These are phyloP conservation scores for Vitis hybrid DNA, from an alignment of 177 flowering plant species.

Conservation along the genomic window DNA sequence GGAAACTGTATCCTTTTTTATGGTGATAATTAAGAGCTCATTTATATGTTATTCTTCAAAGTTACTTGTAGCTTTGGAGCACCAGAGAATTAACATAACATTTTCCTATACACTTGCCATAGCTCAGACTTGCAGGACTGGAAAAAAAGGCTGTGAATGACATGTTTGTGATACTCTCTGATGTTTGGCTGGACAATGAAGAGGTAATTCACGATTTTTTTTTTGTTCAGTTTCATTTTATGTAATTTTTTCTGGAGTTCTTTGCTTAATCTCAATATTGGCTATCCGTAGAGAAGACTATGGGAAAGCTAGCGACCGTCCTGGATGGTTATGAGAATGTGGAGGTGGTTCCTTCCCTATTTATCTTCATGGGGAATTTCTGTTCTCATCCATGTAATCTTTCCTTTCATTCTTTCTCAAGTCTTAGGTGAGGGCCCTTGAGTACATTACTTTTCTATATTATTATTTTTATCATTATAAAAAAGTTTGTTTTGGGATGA, in stretches of 20 bases:
- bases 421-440: slow-evolving; percentile 58
- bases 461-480: background rate
- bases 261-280: slow-evolving; percentile 16
- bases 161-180: slow-evolving; percentile 92
- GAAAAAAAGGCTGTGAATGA: slow-evolving; percentile 86
- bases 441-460: background rate
- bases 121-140: slow-evolving; percentile 70
- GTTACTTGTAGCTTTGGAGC: background rate
- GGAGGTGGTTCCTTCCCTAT: slow-evolving; percentile 92
- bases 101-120: slow-evolving; percentile 29
- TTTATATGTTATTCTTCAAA: background rate
- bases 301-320: slow-evolving; percentile 75
- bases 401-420: slow-evolving; percentile 69
- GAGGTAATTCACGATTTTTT: slow-evolving; percentile 50
- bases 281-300: slow-evolving; percentile 64
- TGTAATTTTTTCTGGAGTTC: background rate
- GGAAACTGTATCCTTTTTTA: slow-evolving; percentile 68
- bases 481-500: background rate
- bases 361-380: slow-evolving; percentile 95
- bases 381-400: slow-evolving; percentile 92
- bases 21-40: background rate
- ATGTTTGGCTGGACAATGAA: slow-evolving; percentile 82
- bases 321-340: slow-evolving; percentile 80
- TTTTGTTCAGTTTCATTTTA: background rate
- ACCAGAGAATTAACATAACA: background rate